phyloP scores from a whole-genome alignment of 2,329 filamentous ascomycete species.

The Penicillium hordei region DNA sequence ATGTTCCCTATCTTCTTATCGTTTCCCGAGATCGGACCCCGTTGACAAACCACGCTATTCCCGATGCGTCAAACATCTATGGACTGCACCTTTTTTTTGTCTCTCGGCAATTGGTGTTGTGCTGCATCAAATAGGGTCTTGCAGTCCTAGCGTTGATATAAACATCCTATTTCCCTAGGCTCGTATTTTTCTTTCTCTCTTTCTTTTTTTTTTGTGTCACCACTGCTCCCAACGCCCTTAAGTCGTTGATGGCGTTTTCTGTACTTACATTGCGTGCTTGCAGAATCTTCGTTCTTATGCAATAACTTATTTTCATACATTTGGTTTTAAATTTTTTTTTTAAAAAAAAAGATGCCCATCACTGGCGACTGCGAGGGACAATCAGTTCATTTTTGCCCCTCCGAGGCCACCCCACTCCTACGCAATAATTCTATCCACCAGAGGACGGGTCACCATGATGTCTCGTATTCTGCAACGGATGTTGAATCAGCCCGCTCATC shows the following conservation, averaged over 20 bases:
- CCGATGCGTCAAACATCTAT: background rate
- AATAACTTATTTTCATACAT: background rate
- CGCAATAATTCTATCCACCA: background rate
- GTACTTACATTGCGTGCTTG: background rate
- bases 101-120: background rate
- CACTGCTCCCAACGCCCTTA: background rate
- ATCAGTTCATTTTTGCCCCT: slow-evolving; percentile 1
- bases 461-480: slow-evolving; percentile 3
- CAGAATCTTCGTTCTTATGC: background rate
- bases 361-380: background rate
- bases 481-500: slow-evolving; percentile 8
- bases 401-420: slow-evolving; percentile 22
- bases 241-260: background rate
- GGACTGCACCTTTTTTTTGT: background rate
- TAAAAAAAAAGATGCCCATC: background rate
- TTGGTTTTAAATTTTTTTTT: background rate
- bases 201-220: background rate
- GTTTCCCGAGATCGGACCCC: background rate
- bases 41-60: background rate
- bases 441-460: slow-evolving; percentile 11
- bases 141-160: background rate
- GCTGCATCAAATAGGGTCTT: background rate
- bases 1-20: background rate
- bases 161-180: background rate
- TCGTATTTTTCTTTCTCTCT: too few relatives aligned